phyloP scores from a whole-genome alignment of 495 filamentous ascomycete genomes.

The Cairneyella variabilis region DNA sequence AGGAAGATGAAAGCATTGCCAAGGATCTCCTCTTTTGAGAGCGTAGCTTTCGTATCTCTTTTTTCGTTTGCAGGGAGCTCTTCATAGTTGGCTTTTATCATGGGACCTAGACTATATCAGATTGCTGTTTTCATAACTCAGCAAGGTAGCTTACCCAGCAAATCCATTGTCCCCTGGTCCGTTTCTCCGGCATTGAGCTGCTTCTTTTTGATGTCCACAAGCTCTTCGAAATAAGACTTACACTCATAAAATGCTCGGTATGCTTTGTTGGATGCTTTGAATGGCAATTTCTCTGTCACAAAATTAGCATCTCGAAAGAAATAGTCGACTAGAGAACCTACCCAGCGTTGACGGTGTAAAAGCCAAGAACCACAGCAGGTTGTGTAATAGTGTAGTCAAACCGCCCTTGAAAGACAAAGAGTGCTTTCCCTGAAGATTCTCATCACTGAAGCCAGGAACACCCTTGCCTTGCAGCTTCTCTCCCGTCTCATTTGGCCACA shows the following conservation, averaged over 20 bases:
- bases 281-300: constrained; percentile 6
- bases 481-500: constrained; percentile 51
- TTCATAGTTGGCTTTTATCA: constrained; percentile 13
- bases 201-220: constrained; percentile 10
- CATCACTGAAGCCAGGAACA: constrained; percentile 25
- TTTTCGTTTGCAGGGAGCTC: background rate
- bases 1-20: constrained; percentile 72
- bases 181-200: constrained; percentile 7
- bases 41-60: background rate
- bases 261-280: constrained; percentile 2
- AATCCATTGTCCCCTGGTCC: constrained; percentile 7
- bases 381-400: constrained; percentile 25
- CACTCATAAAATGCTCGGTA: constrained; percentile 7
- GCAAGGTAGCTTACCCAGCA: background rate
- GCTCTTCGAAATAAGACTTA: constrained; percentile 16
- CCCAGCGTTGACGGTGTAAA: constrained; percentile 43
- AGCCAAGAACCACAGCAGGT: constrained; percentile 52
- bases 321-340: constrained; percentile 15
- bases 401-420: constrained; percentile 47
- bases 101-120: constrained; percentile 3
- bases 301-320: background rate
- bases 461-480: constrained; percentile 34
- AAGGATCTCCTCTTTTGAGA: constrained; percentile 47
- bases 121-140: background rate
- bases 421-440: constrained; percentile 41